These are phyloP conservation scores for Babesia divergens DNA, from an alignment of 169 alveolate species.

Conservation along the genomic window DNA sequence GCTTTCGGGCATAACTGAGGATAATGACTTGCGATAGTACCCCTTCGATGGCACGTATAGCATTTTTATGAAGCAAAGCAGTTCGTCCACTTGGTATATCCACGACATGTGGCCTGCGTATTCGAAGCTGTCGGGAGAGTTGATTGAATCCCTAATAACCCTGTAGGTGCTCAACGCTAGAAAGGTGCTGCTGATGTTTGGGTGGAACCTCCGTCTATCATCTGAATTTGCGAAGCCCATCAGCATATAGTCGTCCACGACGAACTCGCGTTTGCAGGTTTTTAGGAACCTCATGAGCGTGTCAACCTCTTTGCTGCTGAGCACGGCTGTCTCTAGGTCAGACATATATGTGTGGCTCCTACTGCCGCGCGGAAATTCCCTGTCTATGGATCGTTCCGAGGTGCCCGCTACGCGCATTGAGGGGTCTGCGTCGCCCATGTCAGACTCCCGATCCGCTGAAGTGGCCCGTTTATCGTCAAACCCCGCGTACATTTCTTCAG, in stretches of 20 bases:
- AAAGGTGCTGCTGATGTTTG: slow-evolving; percentile 23
- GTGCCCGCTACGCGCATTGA: neutral
- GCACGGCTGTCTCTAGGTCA: slow-evolving; percentile 8
- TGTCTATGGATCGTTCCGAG: neutral
- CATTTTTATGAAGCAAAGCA: slow-evolving; percentile 1
- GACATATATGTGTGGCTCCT: neutral
- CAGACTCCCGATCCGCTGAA: no score
- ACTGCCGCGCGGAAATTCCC: neutral
- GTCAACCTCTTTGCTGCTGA: slow-evolving; percentile 14
- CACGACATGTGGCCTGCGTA: slow-evolving; percentile 18
- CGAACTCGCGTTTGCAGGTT: slow-evolving; percentile 20
- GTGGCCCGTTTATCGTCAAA: no score
- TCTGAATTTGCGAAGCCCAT: slow-evolving; percentile 32
- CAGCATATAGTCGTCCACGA: slow-evolving; percentile 1
- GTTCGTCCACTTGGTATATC: slow-evolving; percentile 23
- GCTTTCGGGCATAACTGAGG: neutral
- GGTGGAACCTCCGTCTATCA: slow-evolving; percentile 12
- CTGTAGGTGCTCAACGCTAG: slow-evolving; percentile 24
- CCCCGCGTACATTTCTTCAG: no score
- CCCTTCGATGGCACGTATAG: slow-evolving; percentile 24
- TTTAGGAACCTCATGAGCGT: slow-evolving; percentile 5
- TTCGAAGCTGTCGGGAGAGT: neutral
- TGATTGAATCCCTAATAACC: slow-evolving; percentile 4
- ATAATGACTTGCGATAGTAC: slow-evolving; percentile 2
- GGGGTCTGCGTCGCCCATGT: neutral